These are phyloP conservation scores for Camelina laxa DNA, from an alignment of 345 rosid species.

Conservation along the genomic window DNA sequence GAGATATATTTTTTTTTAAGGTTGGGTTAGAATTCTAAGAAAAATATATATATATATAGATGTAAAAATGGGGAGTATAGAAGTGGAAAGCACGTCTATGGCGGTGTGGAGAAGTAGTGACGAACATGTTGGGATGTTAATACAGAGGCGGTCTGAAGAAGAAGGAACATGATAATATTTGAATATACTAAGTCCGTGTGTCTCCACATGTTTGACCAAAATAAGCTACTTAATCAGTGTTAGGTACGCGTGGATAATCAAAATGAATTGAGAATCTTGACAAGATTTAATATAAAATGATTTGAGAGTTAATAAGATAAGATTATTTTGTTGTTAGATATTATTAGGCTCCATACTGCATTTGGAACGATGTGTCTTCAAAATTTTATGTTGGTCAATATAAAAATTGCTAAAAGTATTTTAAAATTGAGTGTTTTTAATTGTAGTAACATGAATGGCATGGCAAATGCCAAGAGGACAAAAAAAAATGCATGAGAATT, in stretches of 20 bases:
- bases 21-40: slow-evolving; percentile 18
- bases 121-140: slow-evolving; percentile 24
- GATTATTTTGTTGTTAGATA: background rate
- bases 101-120: slow-evolving; percentile 44
- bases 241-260: slow-evolving; percentile 32
- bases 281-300: background rate
- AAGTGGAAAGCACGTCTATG: slow-evolving; percentile 44
- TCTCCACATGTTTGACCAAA: slow-evolving; percentile 32
- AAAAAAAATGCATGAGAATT: background rate
- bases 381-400: background rate
- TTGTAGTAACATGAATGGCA: slow-evolving; percentile 5
- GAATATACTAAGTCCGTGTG: slow-evolving; percentile 26
- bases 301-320: background rate
- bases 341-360: background rate
- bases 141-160: slow-evolving; percentile 25
- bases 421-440: background rate
- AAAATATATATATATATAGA: background rate
- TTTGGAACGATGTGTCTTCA: background rate
- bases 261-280: slow-evolving; percentile 25
- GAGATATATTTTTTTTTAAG: background rate
- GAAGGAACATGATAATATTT: slow-evolving; percentile 10
- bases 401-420: background rate
- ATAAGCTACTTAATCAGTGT: slow-evolving; percentile 18
- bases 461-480: background rate
- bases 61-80: slow-evolving; percentile 15